Evolutionary conservation across 2,329 filamentous ascomycete genomes (phyloP).

Genomic region (Arthrinium phaeospermum): DNA sequence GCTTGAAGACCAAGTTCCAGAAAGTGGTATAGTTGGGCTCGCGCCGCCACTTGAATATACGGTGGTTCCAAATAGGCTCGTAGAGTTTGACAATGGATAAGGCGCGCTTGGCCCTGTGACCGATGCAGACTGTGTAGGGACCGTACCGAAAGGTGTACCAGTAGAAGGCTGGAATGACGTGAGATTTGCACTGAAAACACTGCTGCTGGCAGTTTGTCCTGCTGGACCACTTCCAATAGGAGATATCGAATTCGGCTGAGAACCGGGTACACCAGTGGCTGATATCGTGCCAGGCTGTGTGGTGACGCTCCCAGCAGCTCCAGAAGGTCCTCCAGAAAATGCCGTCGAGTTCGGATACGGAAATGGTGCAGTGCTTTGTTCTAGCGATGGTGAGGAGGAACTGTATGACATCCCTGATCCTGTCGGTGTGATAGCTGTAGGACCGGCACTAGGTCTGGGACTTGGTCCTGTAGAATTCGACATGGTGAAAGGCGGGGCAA

Average conservation of each 20-base stretch:
- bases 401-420: not conserved
- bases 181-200: not conserved
- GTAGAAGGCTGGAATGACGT: not conserved
- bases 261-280: not conserved
- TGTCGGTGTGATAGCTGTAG: not conserved
- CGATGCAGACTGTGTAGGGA: conserved; percentile 17
- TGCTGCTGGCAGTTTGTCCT: conserved; percentile 13
- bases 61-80: conserved; percentile 21
- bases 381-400: not conserved
- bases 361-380: not conserved
- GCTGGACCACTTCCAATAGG: conserved; percentile 16
- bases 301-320: conserved; percentile 17
- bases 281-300: not conserved
- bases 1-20: not conserved
- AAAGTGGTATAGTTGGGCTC: not conserved
- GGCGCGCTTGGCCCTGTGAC: conserved; percentile 19
- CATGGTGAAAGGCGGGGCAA: not conserved
- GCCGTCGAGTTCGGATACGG: conserved; percentile 29
- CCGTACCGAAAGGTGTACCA: conserved; percentile 17
- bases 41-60: conserved; percentile 20
- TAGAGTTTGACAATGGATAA: conserved; percentile 27
- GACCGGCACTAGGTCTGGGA: not conserved
- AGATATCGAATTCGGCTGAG: not conserved
- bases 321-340: conserved; percentile 22
- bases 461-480: conserved; percentile 3